These are phyloP conservation scores for Spathaspora gorwiae DNA, from an alignment of 805 yeast species.

Conservation along the genomic window DNA sequence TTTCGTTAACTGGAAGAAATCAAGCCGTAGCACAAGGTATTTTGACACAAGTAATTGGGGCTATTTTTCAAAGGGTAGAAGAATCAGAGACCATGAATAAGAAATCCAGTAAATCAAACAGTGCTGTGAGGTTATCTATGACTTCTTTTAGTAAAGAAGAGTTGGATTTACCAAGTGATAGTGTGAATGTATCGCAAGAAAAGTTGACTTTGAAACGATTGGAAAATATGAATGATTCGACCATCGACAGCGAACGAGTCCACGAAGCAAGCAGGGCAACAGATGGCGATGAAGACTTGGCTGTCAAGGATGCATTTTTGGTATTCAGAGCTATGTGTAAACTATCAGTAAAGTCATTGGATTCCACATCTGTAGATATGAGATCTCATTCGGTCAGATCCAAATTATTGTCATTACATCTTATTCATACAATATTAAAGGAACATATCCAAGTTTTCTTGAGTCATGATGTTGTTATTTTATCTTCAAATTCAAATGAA, in stretches of 20 bases:
- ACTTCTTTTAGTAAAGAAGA: slow-evolving; percentile 23
- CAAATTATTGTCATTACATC: slow-evolving; percentile 80
- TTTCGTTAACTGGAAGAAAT: slow-evolving; percentile 74
- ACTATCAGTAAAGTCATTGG: slow-evolving; percentile 79
- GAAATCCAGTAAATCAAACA: slow-evolving; percentile 12
- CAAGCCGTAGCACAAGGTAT: slow-evolving; percentile 96
- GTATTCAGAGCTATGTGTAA: slow-evolving; percentile 94
- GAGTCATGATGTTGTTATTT: slow-evolving; percentile 51
- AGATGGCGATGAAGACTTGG: slow-evolving; percentile 60
- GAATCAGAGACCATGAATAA: slow-evolving; percentile 43
- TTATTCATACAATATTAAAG: slow-evolving; percentile 78
- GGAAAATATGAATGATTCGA: slow-evolving; percentile 50
- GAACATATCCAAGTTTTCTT: slow-evolving; percentile 81
- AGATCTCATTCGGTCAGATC: slow-evolving; percentile 91
- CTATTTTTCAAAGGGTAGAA: slow-evolving; percentile 68
- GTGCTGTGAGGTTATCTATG: slow-evolving; percentile 17
- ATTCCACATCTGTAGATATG: slow-evolving; percentile 72
- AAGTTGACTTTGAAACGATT: slow-evolving; percentile 57
- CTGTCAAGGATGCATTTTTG: slow-evolving; percentile 85
- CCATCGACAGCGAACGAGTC: slow-evolving; percentile 47
- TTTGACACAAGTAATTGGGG: slow-evolving; percentile 81
- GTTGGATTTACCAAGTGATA: slow-evolving; percentile 5
- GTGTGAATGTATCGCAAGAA: slow-evolving; percentile 13
- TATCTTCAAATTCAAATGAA: slow-evolving; percentile 44
- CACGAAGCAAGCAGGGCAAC: slow-evolving; percentile 42